A percentile compares a stretch with the other conserved stretches of the same genome.
Conservation (phyloP, 805 yeast genomes). For the Pachysolen tannophilus region DNA sequence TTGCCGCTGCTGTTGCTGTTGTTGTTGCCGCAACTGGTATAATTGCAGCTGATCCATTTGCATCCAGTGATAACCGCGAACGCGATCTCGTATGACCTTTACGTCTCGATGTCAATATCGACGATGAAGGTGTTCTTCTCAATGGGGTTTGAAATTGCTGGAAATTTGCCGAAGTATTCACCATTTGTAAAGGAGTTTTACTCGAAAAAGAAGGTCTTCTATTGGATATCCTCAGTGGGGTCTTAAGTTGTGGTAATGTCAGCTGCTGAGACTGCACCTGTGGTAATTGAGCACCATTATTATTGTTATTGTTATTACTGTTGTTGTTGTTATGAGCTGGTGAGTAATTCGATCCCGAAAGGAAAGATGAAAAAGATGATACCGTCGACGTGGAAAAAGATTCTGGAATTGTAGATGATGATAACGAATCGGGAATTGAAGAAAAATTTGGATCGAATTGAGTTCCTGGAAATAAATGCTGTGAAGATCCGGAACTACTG, state of each 20-base stretch:
- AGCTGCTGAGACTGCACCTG: slow-evolving; percentile 10
- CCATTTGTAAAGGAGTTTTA: slow-evolving; percentile 28
- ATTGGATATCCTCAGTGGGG: slow-evolving; percentile 25
- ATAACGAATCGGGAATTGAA: slow-evolving; percentile 22
- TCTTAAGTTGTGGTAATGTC: slow-evolving; percentile 29
- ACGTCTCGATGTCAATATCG: slow-evolving; percentile 25
- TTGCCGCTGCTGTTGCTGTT: no score
- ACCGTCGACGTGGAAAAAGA: slow-evolving; percentile 15
- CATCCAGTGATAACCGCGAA: slow-evolving; percentile 31
- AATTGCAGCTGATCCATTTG: slow-evolving; percentile 19
- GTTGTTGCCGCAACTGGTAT: no score
- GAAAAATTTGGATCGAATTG: slow-evolving; percentile 9
- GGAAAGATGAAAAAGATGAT: slow-evolving; percentile 12
- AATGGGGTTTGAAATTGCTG: slow-evolving; percentile 16
- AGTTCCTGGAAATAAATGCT: slow-evolving; percentile 5
- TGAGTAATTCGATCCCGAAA: no score
- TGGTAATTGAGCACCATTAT: slow-evolving; percentile 15
- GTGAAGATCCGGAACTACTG: no score
- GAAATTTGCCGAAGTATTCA: slow-evolving; percentile 3
- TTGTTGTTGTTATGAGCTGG: no score
- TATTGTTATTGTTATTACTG: no score
- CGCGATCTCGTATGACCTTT: slow-evolving; percentile 30
- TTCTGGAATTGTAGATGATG: slow-evolving; percentile 24
- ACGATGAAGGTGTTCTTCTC: slow-evolving; percentile 11
- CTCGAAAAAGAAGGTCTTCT: slow-evolving; percentile 12